Percentiles rank a stretch among this genome's conserved stretches.
phyloP scores from a whole-genome alignment of 1,284 basidiomycete species.

The Volvariella volvacea region DNA sequence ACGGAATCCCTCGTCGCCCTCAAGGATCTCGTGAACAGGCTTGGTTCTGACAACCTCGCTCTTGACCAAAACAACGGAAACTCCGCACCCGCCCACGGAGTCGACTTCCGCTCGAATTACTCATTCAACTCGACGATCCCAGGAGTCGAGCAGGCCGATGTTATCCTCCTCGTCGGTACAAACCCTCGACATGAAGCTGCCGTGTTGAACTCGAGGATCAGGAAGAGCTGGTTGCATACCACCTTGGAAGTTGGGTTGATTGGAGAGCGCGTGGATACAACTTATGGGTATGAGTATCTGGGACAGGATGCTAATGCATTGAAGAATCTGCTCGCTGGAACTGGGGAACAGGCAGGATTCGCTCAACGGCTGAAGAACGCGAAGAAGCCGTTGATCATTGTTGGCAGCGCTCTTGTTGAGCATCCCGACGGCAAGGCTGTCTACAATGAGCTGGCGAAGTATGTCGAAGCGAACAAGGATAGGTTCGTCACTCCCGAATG shows the following conservation, averaged over 20 bases:
- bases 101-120: slow-evolving; percentile 95
- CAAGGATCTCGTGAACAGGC: slow-evolving; percentile 90
- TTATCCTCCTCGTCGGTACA: slow-evolving; percentile 90
- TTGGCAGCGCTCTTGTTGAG: slow-evolving; percentile 85
- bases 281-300: slow-evolving; percentile 91
- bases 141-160: slow-evolving; percentile 89
- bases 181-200: slow-evolving; percentile 98
- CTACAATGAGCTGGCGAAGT: slow-evolving; percentile 75
- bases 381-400: slow-evolving; percentile 91
- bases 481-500: slow-evolving; percentile 84
- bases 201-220: slow-evolving; percentile 94
- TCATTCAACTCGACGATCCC: slow-evolving; percentile 96
- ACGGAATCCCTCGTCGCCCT: slow-evolving; percentile 91
- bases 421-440: slow-evolving; percentile 82
- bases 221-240: slow-evolving; percentile 89
- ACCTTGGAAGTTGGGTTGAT: slow-evolving; percentile 85
- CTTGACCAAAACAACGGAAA: slow-evolving; percentile 73
- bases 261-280: slow-evolving; percentile 88
- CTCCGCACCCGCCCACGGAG: slow-evolving; percentile 65
- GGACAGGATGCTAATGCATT: slow-evolving; percentile 79
- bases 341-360: slow-evolving; percentile 49
- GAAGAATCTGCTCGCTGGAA: slow-evolving; percentile 73
- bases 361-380: slow-evolving; percentile 86
- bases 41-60: slow-evolving; percentile 93
- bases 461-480: slow-evolving; percentile 73